Conservation (phyloP, 2,329 filamentous ascomycete species). For the Amesomyces nigricolor region DNA sequence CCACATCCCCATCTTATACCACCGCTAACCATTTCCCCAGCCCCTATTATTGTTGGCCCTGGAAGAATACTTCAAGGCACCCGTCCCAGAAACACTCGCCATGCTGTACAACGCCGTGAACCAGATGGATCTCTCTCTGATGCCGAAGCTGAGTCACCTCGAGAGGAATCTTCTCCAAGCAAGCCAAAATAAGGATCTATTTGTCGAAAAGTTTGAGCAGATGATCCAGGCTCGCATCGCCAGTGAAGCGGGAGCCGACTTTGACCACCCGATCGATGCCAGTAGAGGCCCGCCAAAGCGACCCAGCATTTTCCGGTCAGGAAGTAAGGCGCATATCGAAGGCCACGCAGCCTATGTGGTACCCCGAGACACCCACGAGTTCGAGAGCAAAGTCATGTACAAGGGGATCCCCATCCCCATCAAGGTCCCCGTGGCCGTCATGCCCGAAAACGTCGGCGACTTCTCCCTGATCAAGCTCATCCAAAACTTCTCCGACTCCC, state of each 20-base stretch:
- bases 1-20: neutral
- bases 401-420: conserved; percentile 95
- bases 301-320: conserved; percentile 52
- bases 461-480: conserved; percentile 97
- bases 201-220: conserved; percentile 93
- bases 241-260: conserved; percentile 50
- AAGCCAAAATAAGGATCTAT: conserved; percentile 91
- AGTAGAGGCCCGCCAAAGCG: conserved; percentile 43
- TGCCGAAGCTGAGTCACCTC: conserved; percentile 77
- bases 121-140: conserved; percentile 89
- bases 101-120: conserved; percentile 91
- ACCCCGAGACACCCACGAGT: conserved; percentile 94
- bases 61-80: conserved; percentile 94
- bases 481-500: conserved; percentile 81
- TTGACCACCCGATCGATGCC: conserved; percentile 42
- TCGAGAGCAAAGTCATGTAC: conserved; percentile 91
- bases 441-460: conserved; percentile 93
- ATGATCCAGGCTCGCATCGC: conserved; percentile 81
- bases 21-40: conserved; percentile 40
- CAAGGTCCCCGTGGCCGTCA: conserved; percentile 89
- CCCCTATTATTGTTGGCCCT: conserved; percentile 83
- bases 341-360: conserved; percentile 64
- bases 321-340: conserved; percentile 58
- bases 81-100: conserved; percentile 79
- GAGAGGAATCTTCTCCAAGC: conserved; percentile 83